A percentile compares a stretch with the other conserved stretches of the same genome.
Conservation (phyloP, 345 rosid genomes). For the Ricinus communis region DNA sequence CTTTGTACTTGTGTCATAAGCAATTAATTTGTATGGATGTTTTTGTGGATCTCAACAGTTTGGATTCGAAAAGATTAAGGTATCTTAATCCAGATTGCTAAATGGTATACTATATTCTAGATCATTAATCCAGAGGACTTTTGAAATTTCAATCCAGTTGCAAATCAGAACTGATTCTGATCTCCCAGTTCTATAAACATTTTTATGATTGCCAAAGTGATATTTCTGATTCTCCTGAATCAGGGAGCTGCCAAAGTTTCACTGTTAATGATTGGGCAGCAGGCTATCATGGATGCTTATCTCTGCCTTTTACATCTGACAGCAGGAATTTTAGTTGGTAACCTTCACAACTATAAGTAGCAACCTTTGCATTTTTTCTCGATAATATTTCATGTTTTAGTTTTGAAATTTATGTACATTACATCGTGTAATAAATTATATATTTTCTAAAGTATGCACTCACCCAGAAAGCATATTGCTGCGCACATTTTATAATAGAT, state of each 20-base stretch:
- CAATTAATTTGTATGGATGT: conserved; percentile 14
- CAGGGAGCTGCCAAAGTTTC: conserved; percentile 99
- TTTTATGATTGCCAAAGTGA: conserved; percentile 16
- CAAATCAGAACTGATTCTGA: not conserved
- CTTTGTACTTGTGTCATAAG: conserved; percentile 5
- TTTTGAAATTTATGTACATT: not conserved
- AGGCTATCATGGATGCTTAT: conserved; percentile 98
- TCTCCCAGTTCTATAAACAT: not conserved
- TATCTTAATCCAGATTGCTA: not conserved
- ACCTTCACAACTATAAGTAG: conserved; percentile 13
- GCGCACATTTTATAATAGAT: not conserved
- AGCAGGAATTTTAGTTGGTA: conserved; percentile 95
- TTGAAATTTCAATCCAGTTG: not conserved
- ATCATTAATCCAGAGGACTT: not conserved
- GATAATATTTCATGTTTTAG: not conserved
- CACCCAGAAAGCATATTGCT: not conserved
- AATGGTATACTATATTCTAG: not conserved
- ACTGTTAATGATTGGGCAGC: conserved; percentile 90
- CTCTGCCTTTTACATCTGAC: conserved; percentile 95
- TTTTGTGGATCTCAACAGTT: not conserved
- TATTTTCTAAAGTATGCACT: not conserved
- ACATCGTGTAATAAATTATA: not conserved
- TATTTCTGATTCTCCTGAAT: conserved; percentile 25
- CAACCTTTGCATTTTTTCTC: not conserved
- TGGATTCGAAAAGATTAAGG: not conserved